These are phyloP conservation scores for Pseudogymnoascus sp. DNA, from an alignment of 2,329 filamentous ascomycete species.

Conservation along the genomic window DNA sequence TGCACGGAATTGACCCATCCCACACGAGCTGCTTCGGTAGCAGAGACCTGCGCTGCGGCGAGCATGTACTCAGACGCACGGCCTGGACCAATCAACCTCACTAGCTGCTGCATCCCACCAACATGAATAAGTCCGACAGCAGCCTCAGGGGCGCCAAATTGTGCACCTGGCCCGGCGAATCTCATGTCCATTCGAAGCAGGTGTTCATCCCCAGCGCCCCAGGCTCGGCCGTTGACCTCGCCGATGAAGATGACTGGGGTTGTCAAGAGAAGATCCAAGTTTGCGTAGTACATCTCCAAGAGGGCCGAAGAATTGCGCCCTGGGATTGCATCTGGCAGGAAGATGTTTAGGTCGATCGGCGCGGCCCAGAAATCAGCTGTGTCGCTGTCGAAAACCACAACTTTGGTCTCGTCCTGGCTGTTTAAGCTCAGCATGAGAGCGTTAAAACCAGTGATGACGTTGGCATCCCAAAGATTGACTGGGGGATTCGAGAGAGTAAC, in stretches of 20 bases:
- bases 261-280: background rate
- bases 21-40: slow-evolving; percentile 15
- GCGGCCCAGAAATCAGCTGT: background rate
- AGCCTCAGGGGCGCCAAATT: slow-evolving; percentile 15
- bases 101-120: slow-evolving; percentile 15
- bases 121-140: slow-evolving; percentile 13
- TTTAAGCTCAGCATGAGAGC: background rate
- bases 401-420: background rate
- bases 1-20: slow-evolving; percentile 17
- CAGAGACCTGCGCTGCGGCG: slow-evolving; percentile 12
- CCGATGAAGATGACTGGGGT: slow-evolving; percentile 14
- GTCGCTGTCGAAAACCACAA: background rate
- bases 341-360: background rate
- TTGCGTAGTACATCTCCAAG: background rate
- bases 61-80: slow-evolving; percentile 19
- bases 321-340: background rate
- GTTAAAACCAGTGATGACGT: background rate
- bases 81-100: slow-evolving; percentile 16
- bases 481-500: background rate
- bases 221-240: slow-evolving; percentile 13
- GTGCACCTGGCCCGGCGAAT: slow-evolving; percentile 12
- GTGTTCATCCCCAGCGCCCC: slow-evolving; percentile 17
- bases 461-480: background rate
- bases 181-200: slow-evolving; percentile 17
- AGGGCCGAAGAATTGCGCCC: background rate